Evolutionary conservation across 1,284 basidiomycete species (phyloP).

Genomic region (Fomitopsis betulina): DNA sequence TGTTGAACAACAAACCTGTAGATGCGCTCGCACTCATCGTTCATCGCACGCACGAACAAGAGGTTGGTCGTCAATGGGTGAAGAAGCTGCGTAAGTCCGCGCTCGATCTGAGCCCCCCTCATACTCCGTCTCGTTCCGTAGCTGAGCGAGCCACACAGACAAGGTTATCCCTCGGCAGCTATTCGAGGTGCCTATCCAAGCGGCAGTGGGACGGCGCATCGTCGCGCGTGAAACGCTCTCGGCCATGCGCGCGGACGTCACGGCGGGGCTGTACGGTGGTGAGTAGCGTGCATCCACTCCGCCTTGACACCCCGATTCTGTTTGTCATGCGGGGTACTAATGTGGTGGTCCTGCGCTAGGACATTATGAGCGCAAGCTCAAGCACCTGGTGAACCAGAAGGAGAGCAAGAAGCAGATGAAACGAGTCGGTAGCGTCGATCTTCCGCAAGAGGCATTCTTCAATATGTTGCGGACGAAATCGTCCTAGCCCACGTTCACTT

Average conservation of each 20-base stretch:
- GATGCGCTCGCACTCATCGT: slow-evolving; percentile 92
- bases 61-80: slow-evolving; percentile 77
- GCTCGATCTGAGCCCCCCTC: background rate
- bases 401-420: slow-evolving; percentile 88
- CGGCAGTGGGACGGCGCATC: slow-evolving; percentile 80
- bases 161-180: slow-evolving; percentile 90
- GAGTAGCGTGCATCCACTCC: slow-evolving; percentile 12
- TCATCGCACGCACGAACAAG: slow-evolving; percentile 69
- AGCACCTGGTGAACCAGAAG: slow-evolving; percentile 91
- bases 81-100: slow-evolving; percentile 76
- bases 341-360: slow-evolving; percentile 33
- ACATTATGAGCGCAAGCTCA: slow-evolving; percentile 89
- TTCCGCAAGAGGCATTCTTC: slow-evolving; percentile 91
- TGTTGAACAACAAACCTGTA: slow-evolving; percentile 83
- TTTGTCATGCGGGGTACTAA: slow-evolving; percentile 8
- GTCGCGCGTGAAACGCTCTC: slow-evolving; percentile 88
- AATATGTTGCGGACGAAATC: slow-evolving; percentile 67
- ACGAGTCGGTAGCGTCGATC: slow-evolving; percentile 78
- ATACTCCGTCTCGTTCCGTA: background rate
- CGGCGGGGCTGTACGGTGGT: slow-evolving; percentile 92
- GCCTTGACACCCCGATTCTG: background rate
- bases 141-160: slow-evolving; percentile 39
- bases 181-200: slow-evolving; percentile 93
- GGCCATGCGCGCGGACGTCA: slow-evolving; percentile 91
- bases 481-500: background rate